Conservation (phyloP, 1,139 yeast species). For the Blastobotrys buckinghamii region DNA sequence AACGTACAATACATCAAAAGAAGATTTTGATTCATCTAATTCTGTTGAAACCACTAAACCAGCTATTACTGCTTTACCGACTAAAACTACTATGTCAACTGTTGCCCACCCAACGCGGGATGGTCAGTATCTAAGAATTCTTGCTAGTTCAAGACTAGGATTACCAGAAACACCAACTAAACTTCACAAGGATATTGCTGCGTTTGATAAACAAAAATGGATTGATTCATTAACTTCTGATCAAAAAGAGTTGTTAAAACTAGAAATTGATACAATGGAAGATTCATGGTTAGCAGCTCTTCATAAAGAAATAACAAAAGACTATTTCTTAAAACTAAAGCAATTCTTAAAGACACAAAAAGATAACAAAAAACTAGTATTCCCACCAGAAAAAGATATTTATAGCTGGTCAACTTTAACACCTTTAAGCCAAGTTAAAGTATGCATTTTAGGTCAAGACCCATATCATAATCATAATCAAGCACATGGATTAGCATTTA, state of each 20-base stretch:
- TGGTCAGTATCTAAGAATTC: too few relatives aligned
- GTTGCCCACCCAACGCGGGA: too few relatives aligned
- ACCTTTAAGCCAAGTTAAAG: constrained; percentile 67
- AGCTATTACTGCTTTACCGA: too few relatives aligned
- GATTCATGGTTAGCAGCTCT: constrained; percentile 71
- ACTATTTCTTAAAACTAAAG: constrained; percentile 76
- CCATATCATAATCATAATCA: constrained; percentile 91
- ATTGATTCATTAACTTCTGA: constrained; percentile 46
- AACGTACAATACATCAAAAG: too few relatives aligned
- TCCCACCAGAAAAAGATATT: constrained; percentile 73
- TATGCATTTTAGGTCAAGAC: constrained; percentile 88
- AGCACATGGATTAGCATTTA: constrained; percentile 95
- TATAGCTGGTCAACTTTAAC: constrained; percentile 92
- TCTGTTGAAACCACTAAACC: too few relatives aligned
- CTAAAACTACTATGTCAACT: too few relatives aligned
- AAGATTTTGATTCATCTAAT: too few relatives aligned
- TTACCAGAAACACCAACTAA: neutral
- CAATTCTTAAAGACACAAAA: constrained; percentile 43
- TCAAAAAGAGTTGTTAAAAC: constrained; percentile 47
- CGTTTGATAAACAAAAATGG: constrained; percentile 53
- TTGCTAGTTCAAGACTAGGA: too few relatives aligned
- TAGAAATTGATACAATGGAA: constrained; percentile 68
- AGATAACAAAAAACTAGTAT: constrained; percentile 42
- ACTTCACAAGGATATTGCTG: neutral
- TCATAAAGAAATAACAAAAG: constrained; percentile 69